Conservation (phyloP, 1,284 basidiomycete genomes). For the Tylopilus microsporus region DNA sequence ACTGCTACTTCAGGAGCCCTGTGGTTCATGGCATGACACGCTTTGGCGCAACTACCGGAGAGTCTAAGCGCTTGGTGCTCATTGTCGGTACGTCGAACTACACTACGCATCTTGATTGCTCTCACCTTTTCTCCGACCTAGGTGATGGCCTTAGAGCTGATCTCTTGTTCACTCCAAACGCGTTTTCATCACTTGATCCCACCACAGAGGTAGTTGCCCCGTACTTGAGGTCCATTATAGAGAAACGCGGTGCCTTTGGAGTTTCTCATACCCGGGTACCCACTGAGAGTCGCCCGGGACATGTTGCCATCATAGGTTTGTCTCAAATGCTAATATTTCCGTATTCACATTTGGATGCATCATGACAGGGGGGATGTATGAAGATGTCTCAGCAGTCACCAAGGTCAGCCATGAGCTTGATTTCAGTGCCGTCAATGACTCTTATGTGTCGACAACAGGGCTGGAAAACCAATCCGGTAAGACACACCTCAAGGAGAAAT, state of each 20-base stretch:
- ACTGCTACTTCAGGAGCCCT: constrained; percentile 85
- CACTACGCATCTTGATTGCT: background rate
- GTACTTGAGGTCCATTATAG: constrained; percentile 63
- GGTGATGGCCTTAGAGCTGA: constrained; percentile 84
- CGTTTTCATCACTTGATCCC: constrained; percentile 50
- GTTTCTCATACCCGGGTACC: constrained; percentile 85
- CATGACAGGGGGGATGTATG: constrained; percentile 76
- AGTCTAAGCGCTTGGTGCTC: constrained; percentile 73
- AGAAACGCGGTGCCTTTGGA: constrained; percentile 72
- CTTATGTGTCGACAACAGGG: constrained; percentile 44
- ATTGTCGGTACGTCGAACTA: constrained; percentile 59
- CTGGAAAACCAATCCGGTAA: constrained; percentile 86
- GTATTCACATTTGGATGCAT: constrained; percentile 7
- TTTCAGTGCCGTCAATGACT: constrained; percentile 8
- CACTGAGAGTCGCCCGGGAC: constrained; percentile 85
- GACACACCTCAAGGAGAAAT: constrained; percentile 9
- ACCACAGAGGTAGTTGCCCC: constrained; percentile 71
- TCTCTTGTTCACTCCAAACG: constrained; percentile 65
- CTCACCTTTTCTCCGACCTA: constrained; percentile 28
- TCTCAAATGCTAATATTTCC: background rate
- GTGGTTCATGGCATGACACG: constrained; percentile 71
- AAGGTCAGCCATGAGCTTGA: constrained; percentile 45
- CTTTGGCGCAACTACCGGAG: constrained; percentile 42
- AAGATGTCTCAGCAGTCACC: constrained; percentile 87
- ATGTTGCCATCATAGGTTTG: constrained; percentile 82